Base-by-base conservation (phyloP, 179 eudicot genomes). In the Silene noctiflora region DNA sequence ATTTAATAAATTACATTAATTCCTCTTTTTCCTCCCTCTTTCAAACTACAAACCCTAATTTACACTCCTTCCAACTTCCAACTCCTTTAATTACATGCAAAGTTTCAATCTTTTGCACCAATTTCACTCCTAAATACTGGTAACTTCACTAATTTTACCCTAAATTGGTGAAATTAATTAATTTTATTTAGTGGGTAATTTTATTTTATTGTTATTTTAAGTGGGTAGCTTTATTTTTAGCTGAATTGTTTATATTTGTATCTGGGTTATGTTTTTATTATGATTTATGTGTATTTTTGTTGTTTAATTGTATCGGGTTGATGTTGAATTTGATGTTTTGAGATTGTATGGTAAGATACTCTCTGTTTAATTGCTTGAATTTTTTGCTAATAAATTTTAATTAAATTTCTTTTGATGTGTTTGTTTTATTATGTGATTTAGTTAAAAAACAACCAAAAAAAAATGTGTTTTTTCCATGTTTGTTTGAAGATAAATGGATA, bases 31-130 rank as follows among this genome's bases (percentile, higher is more conserved):
- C 51, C 4, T 27, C 35, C 61, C 39, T 14, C 27, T 71, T 71
- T 27, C 20, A 33, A 16, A 71, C 39, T 16, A 10, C 17, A 71
- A 71, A 69, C 74, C 74, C 74, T 71, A 71, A 51, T 69, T 53
- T 27, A 25, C 39, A 51, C 60, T 51, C 58, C 46, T 39, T 11
- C 46, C 56, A 51, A 53, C 25, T 71, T 46, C 16, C 9, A 39
- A 35, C 56, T 39, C 31, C 8, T 8, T 20, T 0, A 69, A 20
- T 8, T 67, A 42, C 74, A 13, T 71, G 74, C 63, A 25, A 71
- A 71, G 22, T 1, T 51, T 0, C 74, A 9, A 1, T 14, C 62
- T 71, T 71, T 27, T 21, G 10, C 62, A 5, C 3, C 42, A 14
- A 71, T 16, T 51, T 53, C 62, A 51, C 2, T 27, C 55, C 62